Evolutionary conservation across 495 filamentous ascomycete species (phyloP), one percentile per base, ranked within the genome.

Genomic region (Aspergillus haitiensis): DNA sequence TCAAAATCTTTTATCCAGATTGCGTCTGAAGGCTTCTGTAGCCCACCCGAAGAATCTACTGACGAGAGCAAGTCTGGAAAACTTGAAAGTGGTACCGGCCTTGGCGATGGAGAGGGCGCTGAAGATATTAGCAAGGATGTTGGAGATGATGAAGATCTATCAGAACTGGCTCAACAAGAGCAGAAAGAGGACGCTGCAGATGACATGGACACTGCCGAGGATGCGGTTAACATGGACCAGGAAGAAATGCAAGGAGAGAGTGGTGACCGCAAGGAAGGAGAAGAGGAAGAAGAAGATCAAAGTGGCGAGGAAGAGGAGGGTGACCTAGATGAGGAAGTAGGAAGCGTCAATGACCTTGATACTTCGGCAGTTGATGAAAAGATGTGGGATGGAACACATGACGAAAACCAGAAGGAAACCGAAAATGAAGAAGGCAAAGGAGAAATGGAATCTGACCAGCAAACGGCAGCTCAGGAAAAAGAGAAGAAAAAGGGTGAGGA

Each of bases 121-220:
- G 91, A 98, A 67, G 93, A 99, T 75, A 97, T 99, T 56, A 97
- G 92, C 73, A 97, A 98, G 65, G 93, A 98, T 68, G 87, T 99
- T 49, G 83, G 89, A 59, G 87, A 91, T 48, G 93, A 98, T 59
- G 95, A 99, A 72, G 91, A 98, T 71, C 72, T 99, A 11, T 86
- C 88, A 2, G 95, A 99, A 54, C 79, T 98, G 15, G 93, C 95
- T 3, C 89, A 96, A 66, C 87, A 97, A 61, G 78, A 82, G 42
- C 81, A 86, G 34, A 78, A 82, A 18, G 74, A 81, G 37, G 82
- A 87, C 40, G 73, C 79, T 48, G 85, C 86, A 34, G 85, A 88
- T 9, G 86, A 90, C 11, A 82, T 88, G 40, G 82, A 88, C 49
- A 74, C 79, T 46, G 86, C 90, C 62, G 80, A 88, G 58, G 87